These are phyloP conservation scores for Termitomyces sp. DNA, from an alignment of 768 basidiomycete species.

Conservation along the genomic window DNA sequence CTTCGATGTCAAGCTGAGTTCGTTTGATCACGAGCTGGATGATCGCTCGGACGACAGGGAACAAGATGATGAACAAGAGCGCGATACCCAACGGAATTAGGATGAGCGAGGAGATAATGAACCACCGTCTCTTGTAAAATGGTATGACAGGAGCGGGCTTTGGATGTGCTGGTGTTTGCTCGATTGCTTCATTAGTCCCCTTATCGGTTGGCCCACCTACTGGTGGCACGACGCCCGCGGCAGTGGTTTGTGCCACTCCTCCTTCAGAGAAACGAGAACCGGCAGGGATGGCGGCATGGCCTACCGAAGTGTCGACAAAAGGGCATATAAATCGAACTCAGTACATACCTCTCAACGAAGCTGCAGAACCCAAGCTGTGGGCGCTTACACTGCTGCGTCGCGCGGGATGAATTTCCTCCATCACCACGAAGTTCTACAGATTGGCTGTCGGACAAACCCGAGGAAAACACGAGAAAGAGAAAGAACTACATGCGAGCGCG, in stretches of 20 bases:
- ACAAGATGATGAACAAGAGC: conserved; percentile 64
- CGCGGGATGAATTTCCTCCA: conserved; percentile 32
- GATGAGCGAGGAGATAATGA: conserved; percentile 57
- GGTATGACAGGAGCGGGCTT: conserved; percentile 28
- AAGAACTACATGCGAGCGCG: conserved; percentile 5
- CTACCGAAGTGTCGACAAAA: conserved; percentile 18
- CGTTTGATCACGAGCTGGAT: conserved; percentile 61
- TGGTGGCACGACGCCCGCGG: conserved; percentile 18
- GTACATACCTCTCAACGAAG: conserved; percentile 32
- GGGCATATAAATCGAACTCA: background rate
- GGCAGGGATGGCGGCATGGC: conserved; percentile 31
- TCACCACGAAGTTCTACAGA: conserved; percentile 21
- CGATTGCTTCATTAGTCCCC: conserved; percentile 14
- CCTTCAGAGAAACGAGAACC: conserved; percentile 25
- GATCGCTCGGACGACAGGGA: conserved; percentile 66
- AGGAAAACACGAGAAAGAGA: conserved; percentile 17
- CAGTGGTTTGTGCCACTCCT: conserved; percentile 23
- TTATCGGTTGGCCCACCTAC: conserved; percentile 12
- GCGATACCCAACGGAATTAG: conserved; percentile 52
- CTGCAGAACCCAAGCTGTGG: conserved; percentile 28
- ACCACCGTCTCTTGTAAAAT: conserved; percentile 61
- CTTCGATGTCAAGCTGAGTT: conserved; percentile 49
- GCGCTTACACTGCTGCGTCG: conserved; percentile 33
- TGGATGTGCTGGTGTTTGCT: conserved; percentile 16
- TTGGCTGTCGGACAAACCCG: conserved; percentile 10